phyloP scores from a whole-genome alignment of 805 yeast genomes.

The Metahyphopichia silvanorum region DNA sequence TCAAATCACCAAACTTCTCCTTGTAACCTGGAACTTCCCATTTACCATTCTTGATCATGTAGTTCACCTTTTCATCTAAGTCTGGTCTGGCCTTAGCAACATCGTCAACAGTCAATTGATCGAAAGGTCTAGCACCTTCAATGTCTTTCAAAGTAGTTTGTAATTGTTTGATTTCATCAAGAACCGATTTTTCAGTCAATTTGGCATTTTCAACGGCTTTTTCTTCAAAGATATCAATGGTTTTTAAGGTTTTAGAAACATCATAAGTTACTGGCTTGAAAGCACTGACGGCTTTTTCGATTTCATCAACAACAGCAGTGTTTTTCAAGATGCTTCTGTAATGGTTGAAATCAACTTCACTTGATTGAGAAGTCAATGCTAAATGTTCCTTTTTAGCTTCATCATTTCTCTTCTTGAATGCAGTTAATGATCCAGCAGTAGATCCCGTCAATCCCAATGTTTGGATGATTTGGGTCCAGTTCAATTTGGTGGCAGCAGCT shows the following conservation, averaged over 20 bases:
- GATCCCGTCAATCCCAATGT: slow-evolving; percentile 89
- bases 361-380: slow-evolving; percentile 68
- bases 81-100: slow-evolving; percentile 96
- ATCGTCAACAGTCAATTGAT: slow-evolving; percentile 93
- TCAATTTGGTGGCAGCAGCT: slow-evolving; percentile 79
- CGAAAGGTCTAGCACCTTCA: slow-evolving; percentile 96
- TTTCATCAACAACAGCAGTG: slow-evolving; percentile 70
- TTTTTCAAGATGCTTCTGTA: slow-evolving; percentile 83
- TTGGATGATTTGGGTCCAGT: slow-evolving; percentile 90
- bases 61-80: slow-evolving; percentile 90
- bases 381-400: slow-evolving; percentile 86
- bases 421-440: slow-evolving; percentile 82
- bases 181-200: slow-evolving; percentile 85
- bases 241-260: slow-evolving; percentile 82
- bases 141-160: slow-evolving; percentile 88
- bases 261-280: slow-evolving; percentile 87
- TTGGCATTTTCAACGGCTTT: slow-evolving; percentile 95
- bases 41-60: slow-evolving; percentile 94
- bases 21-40: slow-evolving; percentile 98
- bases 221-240: slow-evolving; percentile 89
- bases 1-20: slow-evolving; percentile 96
- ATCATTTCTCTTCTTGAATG: slow-evolving; percentile 97
- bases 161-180: slow-evolving; percentile 80
- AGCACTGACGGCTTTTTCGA: slow-evolving; percentile 69
- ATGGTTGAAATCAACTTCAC: slow-evolving; percentile 74